phyloP scores from a whole-genome alignment of 305 asterid genomes.

The Fraxinus ornus region DNA sequence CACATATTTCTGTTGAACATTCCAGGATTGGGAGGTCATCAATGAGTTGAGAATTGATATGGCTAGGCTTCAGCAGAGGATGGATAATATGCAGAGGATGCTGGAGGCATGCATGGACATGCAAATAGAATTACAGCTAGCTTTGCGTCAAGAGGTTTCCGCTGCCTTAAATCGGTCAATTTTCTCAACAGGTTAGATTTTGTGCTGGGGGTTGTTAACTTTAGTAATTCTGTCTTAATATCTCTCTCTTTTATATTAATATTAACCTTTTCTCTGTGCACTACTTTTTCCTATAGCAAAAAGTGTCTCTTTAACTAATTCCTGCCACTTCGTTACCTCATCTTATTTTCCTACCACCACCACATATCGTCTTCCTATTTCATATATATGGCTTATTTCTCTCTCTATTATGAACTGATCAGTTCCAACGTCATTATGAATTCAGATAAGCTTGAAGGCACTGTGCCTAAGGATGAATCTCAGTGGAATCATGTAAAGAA shows the following conservation, averaged over 20 bases:
- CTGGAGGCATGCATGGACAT: constrained; percentile 90
- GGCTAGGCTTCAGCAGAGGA: constrained; percentile 75
- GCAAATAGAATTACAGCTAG: constrained; percentile 81
- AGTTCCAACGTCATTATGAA: constrained; percentile 11
- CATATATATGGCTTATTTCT: neutral
- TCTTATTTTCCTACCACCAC: neutral
- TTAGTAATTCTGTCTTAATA: neutral
- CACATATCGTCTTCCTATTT: neutral
- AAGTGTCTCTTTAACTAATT: neutral
- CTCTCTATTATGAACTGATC: constrained; percentile 8
- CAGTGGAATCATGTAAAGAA: constrained; percentile 62
- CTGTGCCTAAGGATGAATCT: constrained; percentile 38
- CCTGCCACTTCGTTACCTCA: neutral
- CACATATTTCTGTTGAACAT: constrained; percentile 13
- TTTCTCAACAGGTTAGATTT: constrained; percentile 47
- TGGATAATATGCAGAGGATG: constrained; percentile 79
- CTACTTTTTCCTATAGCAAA: neutral
- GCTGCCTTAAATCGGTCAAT: constrained; percentile 68
- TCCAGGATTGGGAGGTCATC: constrained; percentile 76
- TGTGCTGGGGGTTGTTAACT: neutral
- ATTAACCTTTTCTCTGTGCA: neutral
- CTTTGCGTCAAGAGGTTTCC: constrained; percentile 74
- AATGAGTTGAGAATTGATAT: constrained; percentile 71
- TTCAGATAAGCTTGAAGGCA: constrained; percentile 38
- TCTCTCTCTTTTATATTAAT: neutral